These are phyloP conservation scores for Rubroshorea leprosula DNA, from an alignment of 345 rosid species.

Conservation along the genomic window DNA sequence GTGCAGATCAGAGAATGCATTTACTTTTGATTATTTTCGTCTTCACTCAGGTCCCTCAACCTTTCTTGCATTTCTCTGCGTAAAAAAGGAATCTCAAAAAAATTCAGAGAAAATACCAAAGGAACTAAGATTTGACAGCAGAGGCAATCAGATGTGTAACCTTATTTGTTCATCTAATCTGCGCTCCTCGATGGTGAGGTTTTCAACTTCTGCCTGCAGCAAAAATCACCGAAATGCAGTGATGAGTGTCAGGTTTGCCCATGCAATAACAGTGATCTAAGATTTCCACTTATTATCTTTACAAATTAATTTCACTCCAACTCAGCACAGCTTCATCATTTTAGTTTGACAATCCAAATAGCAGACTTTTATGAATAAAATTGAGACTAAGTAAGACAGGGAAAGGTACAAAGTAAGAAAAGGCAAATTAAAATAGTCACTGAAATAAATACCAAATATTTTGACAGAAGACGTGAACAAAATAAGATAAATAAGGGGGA, in stretches of 20 bases:
- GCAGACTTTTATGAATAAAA: background rate
- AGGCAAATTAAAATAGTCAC: constrained; percentile 1
- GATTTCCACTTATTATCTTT: background rate
- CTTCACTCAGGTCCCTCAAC: constrained; percentile 81
- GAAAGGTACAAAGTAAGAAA: no score
- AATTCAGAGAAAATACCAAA: constrained; percentile 1
- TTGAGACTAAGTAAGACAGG: constrained; percentile 6
- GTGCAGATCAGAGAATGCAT: constrained; percentile 12
- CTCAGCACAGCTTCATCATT: constrained; percentile 1
- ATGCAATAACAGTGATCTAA: constrained; percentile 6
- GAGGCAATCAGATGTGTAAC: constrained; percentile 22
- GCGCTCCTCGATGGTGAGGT: constrained; percentile 59
- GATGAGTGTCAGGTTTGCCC: background rate
- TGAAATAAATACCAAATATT: background rate
- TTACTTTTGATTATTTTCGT: constrained; percentile 78
- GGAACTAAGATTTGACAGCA: constrained; percentile 11
- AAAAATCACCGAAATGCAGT: constrained; percentile 1
- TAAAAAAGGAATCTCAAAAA: constrained; percentile 26
- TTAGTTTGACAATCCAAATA: background rate
- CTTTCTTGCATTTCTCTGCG: constrained; percentile 87
- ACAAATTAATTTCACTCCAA: background rate
- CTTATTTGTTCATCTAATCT: constrained; percentile 60
- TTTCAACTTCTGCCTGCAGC: constrained; percentile 72
- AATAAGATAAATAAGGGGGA: no score
- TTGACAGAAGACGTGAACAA: background rate